phyloP scores from a whole-genome alignment of 768 basidiomycete genomes.

The Leccinum pellstonianum region DNA sequence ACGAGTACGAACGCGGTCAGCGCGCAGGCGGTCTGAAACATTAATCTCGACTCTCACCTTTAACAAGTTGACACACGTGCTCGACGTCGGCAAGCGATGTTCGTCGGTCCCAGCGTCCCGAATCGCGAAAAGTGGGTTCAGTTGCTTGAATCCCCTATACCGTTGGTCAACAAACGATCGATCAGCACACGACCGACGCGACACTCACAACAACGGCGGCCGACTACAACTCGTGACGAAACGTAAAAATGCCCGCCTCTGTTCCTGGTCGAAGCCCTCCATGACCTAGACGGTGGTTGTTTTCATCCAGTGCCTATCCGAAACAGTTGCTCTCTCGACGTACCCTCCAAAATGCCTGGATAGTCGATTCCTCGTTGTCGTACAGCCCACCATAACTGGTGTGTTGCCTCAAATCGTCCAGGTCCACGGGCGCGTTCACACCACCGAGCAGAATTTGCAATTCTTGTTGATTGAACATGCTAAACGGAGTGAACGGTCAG shows the following conservation, averaged over 20 bases:
- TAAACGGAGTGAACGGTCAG: slow-evolving; percentile 29
- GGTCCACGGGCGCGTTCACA: slow-evolving; percentile 78
- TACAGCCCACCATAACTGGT: slow-evolving; percentile 84
- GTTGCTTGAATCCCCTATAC: slow-evolving; percentile 76
- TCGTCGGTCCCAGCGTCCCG: slow-evolving; percentile 77
- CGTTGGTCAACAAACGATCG: not conserved
- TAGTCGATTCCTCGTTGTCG: slow-evolving; percentile 66
- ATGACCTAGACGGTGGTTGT: slow-evolving; percentile 54
- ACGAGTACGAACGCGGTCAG: not conserved
- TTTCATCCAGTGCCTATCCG: not conserved
- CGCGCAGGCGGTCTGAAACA: not conserved
- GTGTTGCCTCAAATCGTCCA: slow-evolving; percentile 75
- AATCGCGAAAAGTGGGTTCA: slow-evolving; percentile 87
- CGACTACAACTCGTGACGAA: slow-evolving; percentile 94
- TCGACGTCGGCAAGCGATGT: slow-evolving; percentile 67
- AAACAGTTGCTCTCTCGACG: slow-evolving; percentile 12
- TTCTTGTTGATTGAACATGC: slow-evolving; percentile 98
- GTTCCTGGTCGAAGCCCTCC: slow-evolving; percentile 73
- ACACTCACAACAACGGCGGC: slow-evolving; percentile 76
- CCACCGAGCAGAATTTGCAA: slow-evolving; percentile 90
- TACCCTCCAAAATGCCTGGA: slow-evolving; percentile 82
- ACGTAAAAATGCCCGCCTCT: slow-evolving; percentile 72
- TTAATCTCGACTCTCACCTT: not conserved
- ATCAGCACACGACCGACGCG: not conserved
- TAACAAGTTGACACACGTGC: slow-evolving; percentile 78